These are phyloP conservation scores for Ganoderma boninense DNA, from an alignment of 1,284 basidiomycete species.

Conservation along the genomic window DNA sequence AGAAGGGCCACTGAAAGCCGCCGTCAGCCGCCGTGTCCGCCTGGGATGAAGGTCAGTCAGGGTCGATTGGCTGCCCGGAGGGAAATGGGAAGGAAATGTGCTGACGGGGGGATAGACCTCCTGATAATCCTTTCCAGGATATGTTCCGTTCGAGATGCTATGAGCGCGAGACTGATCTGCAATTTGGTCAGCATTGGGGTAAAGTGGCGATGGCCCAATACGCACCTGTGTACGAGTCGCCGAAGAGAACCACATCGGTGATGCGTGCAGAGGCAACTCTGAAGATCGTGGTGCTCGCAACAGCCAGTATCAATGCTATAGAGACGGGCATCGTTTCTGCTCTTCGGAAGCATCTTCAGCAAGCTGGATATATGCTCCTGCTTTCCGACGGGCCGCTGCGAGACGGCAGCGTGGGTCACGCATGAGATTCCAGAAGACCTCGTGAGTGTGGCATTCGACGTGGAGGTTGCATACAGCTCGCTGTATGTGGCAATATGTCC, in stretches of 20 bases:
- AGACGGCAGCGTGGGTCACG: not conserved
- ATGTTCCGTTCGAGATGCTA: slow-evolving; percentile 19
- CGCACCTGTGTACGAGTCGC: slow-evolving; percentile 18
- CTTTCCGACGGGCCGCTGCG: not conserved
- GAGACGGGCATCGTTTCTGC: not conserved
- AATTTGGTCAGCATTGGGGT: not conserved
- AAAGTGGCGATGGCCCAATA: not conserved
- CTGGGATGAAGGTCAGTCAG: not conserved
- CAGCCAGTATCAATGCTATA: not conserved
- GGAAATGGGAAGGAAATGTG: not conserved
- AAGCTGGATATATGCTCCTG: not conserved
- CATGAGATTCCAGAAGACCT: not conserved
- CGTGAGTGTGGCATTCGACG: not conserved
- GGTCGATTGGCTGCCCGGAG: not conserved
- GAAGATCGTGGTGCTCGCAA: not conserved
- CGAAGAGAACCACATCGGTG: slow-evolving; percentile 12
- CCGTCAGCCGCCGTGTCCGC: slow-evolving; percentile 18
- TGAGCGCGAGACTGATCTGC: slow-evolving; percentile 16
- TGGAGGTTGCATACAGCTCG: not conserved
- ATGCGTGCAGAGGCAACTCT: not conserved
- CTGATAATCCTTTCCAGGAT: slow-evolving; percentile 20
- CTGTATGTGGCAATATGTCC: not conserved
- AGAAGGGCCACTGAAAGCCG: slow-evolving; percentile 21
- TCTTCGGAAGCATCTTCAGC: not conserved
- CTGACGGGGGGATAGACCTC: slow-evolving; percentile 16